Conservation (phyloP, 768 basidiomycete species). For the Pleurotus eryngii region DNA sequence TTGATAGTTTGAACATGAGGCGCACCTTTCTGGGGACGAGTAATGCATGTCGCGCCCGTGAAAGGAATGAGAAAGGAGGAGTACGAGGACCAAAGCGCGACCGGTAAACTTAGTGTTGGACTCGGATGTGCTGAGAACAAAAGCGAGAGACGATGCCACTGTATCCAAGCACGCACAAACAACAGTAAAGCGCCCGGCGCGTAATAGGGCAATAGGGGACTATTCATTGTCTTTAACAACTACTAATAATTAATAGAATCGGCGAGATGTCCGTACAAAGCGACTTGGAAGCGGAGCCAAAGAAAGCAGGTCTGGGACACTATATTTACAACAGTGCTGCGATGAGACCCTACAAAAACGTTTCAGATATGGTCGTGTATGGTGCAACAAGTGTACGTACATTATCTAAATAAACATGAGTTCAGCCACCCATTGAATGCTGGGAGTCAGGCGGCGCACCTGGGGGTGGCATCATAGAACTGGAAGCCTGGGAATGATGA, state of each 20-base stretch:
- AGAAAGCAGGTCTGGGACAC: neutral
- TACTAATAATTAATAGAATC: no score
- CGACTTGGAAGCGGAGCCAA: neutral
- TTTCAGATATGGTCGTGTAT: constrained; percentile 1
- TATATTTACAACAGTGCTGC: constrained; percentile 2
- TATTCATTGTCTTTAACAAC: no score
- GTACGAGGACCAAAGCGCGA: neutral
- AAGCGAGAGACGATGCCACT: neutral
- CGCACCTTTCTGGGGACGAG: constrained; percentile 4
- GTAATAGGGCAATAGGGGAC: no score
- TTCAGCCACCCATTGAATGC: constrained; percentile 8
- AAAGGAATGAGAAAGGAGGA: neutral
- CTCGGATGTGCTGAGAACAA: neutral
- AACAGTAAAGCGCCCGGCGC: neutral
- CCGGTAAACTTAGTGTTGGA: neutral
- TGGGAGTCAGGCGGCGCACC: constrained; percentile 7
- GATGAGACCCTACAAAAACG: neutral
- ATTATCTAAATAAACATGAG: constrained; percentile 1
- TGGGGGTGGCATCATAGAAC: constrained; percentile 9
- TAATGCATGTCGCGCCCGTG: neutral
- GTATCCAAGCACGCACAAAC: neutral
- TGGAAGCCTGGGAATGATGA: constrained; percentile 5
- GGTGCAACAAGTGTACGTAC: constrained; percentile 6
- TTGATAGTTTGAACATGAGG: neutral
- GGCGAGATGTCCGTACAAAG: no score